These are phyloP conservation scores for Phytomonas sp. DNA, from an alignment of 208 protist species.

Conservation along the genomic window DNA sequence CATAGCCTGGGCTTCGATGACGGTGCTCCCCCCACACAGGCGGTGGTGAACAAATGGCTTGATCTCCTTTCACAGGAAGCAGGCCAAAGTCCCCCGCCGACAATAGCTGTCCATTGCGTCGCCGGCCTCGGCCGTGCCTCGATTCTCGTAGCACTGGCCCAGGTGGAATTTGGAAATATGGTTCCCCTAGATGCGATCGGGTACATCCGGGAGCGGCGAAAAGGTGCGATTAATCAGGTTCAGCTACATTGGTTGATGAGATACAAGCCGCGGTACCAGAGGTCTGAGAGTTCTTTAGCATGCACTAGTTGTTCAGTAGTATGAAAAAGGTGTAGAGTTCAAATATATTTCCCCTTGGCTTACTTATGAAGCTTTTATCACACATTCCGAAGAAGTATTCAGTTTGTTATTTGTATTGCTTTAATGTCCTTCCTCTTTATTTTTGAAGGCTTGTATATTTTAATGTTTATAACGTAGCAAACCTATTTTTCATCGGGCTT, in stretches of 20 bases:
- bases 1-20: slow-evolving; percentile 89
- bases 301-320: slow-evolving; percentile 52
- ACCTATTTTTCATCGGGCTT: too few relatives aligned
- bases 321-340: slow-evolving; percentile 16
- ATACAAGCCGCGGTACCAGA: slow-evolving; percentile 54
- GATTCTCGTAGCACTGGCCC: slow-evolving; percentile 87
- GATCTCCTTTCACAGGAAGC: slow-evolving; percentile 64
- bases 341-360: too few relatives aligned
- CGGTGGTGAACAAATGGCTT: slow-evolving; percentile 76
- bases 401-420: slow-evolving; percentile 7
- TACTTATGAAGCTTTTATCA: too few relatives aligned
- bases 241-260: slow-evolving; percentile 87
- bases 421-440: slow-evolving; percentile 13
- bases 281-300: neutral
- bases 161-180: slow-evolving; percentile 79
- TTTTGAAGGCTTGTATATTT: neutral
- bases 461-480: slow-evolving; percentile 9
- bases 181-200: slow-evolving; percentile 72
- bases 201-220: slow-evolving; percentile 70
- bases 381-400: neutral
- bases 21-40: slow-evolving; percentile 75
- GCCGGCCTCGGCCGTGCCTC: slow-evolving; percentile 88
- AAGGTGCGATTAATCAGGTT: slow-evolving; percentile 85
- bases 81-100: slow-evolving; percentile 15
- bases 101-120: slow-evolving; percentile 88